phyloP scores from a whole-genome alignment of 2,329 filamentous ascomycete species.

The Penicillium sp. region DNA sequence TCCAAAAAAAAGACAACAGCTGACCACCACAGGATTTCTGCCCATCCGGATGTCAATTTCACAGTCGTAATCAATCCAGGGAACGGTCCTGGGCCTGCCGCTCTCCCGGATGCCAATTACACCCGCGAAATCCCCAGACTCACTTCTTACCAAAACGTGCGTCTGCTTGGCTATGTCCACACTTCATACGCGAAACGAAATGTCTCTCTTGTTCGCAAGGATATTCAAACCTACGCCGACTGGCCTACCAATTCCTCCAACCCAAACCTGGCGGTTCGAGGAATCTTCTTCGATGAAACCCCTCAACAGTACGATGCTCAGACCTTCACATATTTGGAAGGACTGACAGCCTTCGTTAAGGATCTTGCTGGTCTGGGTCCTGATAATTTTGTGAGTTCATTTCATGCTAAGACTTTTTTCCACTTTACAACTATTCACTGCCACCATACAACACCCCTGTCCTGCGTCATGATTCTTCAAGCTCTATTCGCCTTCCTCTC shows the following conservation, averaged over 20 bases:
- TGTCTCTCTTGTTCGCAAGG: conserved; percentile 41
- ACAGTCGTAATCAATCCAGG: conserved; percentile 51
- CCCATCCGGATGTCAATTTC: conserved; percentile 45
- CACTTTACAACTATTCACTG: neutral
- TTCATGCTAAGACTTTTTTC: neutral
- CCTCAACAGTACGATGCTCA: conserved; percentile 38
- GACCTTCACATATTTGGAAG: conserved; percentile 34
- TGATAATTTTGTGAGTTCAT: conserved; percentile 38
- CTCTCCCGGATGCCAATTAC: conserved; percentile 45
- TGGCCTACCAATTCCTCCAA: conserved; percentile 41
- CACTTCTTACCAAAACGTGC: conserved; percentile 46
- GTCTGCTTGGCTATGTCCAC: conserved; percentile 50
- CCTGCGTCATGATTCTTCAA: neutral
- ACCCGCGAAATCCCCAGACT: conserved; percentile 42
- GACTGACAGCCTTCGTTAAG: conserved; percentile 34
- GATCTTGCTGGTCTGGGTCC: conserved; percentile 32
- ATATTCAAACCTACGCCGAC: conserved; percentile 46
- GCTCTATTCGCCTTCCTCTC: conserved; percentile 2
- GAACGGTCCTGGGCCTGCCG: conserved; percentile 45
- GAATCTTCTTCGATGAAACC: conserved; percentile 51
- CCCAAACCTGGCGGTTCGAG: conserved; percentile 42
- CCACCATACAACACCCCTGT: conserved; percentile 4
- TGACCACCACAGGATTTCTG: conserved; percentile 34
- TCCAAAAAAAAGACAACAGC: conserved; percentile 16
- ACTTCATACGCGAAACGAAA: conserved; percentile 47